Base-by-base conservation (phyloP, 371 early-diverging fungal species). In the Mucor sp. region DNA sequence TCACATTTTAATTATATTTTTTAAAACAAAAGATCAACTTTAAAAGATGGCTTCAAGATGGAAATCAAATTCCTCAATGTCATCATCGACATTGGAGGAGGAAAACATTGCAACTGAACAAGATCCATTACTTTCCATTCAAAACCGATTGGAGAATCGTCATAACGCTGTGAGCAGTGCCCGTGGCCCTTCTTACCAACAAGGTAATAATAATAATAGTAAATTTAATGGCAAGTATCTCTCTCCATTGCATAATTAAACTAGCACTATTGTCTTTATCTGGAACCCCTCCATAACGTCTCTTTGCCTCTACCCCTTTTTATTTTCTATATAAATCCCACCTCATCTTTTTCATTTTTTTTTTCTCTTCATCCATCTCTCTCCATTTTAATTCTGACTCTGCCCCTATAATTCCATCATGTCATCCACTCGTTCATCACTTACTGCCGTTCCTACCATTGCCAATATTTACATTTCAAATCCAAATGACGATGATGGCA, bases 381-480 rank as follows among this genome's bases (percentile, higher is more conserved):
- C 21, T 43, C 43, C n/a, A 43, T 55, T 30, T 25, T 6, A 57
- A 9, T 14, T 1, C 27, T 41, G 41, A 41, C 41, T 19, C n/a
- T 57, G n/a, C 59, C 21, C 28, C 58, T 23, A 23, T 41, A 27
- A 35, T 11, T 21, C 32, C 25, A 25, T 27, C 28, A 69, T 64
- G 65, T 65, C 70, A 12, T 69, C 62, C 39, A 35, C 60, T 19
- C 59, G 63, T 30, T 69, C 70, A 11, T 69, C 65, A 33, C 6
- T 61, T 28, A 64, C 62, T 28, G 53, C 60, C 47, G 65, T 61
- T 14, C 70, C 55, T 15, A 58, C 64, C 1, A 23, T 60, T 28
- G n/a, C 58, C 17, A 14, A 58, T 12, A 21, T 15, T 25, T 35
- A 39, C 23, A 33, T 58, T 39, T 25, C 47, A 30, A 32, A 44